Evolutionary conservation across 805 yeast genomes (phyloP).

Genomic region (Tetrapisispora namnaoensis): DNA sequence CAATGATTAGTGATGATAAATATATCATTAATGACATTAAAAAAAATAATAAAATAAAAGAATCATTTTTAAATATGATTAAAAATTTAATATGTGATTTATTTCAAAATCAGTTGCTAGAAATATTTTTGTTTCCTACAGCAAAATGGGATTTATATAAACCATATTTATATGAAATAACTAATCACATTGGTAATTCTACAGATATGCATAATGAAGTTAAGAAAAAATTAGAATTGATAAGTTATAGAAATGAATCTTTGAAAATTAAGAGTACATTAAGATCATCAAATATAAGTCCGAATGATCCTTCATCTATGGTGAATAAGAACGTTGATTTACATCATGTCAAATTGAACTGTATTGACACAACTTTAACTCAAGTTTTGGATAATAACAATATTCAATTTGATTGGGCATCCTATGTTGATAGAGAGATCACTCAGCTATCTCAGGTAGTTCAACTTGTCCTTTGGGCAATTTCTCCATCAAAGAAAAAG

Average conservation of each 20-base stretch:
- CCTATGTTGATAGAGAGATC: slow-evolving; percentile 23
- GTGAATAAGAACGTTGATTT: slow-evolving; percentile 30
- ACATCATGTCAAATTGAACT: slow-evolving; percentile 18
- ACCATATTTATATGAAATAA: slow-evolving; percentile 35
- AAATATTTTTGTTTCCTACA: slow-evolving; percentile 53
- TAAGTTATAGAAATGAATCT: slow-evolving; percentile 63
- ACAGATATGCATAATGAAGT: slow-evolving; percentile 22
- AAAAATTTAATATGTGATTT: slow-evolving; percentile 22
- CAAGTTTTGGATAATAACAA: slow-evolving; percentile 21
- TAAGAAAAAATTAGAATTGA: slow-evolving; percentile 44
- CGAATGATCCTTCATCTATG: not conserved
- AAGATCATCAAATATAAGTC: not conserved
- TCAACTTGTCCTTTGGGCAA: slow-evolving; percentile 26
- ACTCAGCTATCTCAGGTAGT: slow-evolving; percentile 16
- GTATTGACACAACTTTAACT: slow-evolving; percentile 19
- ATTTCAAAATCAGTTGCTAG: slow-evolving; percentile 31
- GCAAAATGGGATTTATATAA: slow-evolving; percentile 48
- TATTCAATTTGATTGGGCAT: slow-evolving; percentile 26
- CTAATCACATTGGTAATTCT: slow-evolving; percentile 12
- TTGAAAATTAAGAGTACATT: slow-evolving; percentile 32
- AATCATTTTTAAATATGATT: slow-evolving; percentile 20
- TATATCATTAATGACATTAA: slow-evolving; percentile 31
- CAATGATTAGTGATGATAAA: slow-evolving; percentile 30
- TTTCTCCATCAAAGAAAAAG: slow-evolving; percentile 21
- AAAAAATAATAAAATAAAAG: slow-evolving; percentile 27